Evolutionary conservation across 116 monocot species (phyloP).

Genomic region (Zostera marina): DNA sequence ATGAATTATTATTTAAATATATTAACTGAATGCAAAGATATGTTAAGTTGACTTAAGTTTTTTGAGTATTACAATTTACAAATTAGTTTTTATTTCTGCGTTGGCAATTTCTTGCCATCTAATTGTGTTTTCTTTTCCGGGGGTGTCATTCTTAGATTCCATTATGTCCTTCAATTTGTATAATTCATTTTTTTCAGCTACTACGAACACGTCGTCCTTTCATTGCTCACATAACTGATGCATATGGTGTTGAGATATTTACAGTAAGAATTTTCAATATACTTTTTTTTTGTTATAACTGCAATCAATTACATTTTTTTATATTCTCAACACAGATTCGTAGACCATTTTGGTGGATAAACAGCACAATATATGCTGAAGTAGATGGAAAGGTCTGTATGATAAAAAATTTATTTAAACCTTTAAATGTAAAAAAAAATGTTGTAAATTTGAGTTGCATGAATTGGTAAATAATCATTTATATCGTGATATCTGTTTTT

Average conservation of each 20-base stretch:
- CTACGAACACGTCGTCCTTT: slow-evolving; percentile 93
- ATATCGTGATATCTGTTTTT: background rate
- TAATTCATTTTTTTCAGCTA: slow-evolving; percentile 29
- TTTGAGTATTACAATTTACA: background rate
- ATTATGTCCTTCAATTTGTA: background rate
- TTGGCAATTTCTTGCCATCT: background rate
- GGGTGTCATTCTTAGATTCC: background rate
- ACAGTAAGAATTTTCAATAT: slow-evolving; percentile 39
- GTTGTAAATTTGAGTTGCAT: background rate
- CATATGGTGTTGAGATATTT: slow-evolving; percentile 86
- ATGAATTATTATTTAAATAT: background rate
- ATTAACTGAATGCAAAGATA: background rate
- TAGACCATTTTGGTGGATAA: slow-evolving; percentile 97
- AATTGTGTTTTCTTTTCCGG: background rate
- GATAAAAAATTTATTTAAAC: too few species aligned
- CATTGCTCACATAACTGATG: slow-evolving; percentile 68
- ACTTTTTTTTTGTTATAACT: slow-evolving; percentile 4
- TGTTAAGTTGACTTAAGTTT: too few species aligned
- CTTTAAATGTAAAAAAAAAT: too few species aligned
- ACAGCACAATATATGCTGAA: slow-evolving; percentile 93
- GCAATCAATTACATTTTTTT: background rate
- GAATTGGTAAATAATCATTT: background rate
- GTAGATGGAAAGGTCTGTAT: slow-evolving; percentile 82
- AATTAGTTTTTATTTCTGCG: background rate
- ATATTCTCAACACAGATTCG: slow-evolving; percentile 36